phyloP scores from a whole-genome alignment of 805 yeast species.

The Myxozyma monticola region DNA sequence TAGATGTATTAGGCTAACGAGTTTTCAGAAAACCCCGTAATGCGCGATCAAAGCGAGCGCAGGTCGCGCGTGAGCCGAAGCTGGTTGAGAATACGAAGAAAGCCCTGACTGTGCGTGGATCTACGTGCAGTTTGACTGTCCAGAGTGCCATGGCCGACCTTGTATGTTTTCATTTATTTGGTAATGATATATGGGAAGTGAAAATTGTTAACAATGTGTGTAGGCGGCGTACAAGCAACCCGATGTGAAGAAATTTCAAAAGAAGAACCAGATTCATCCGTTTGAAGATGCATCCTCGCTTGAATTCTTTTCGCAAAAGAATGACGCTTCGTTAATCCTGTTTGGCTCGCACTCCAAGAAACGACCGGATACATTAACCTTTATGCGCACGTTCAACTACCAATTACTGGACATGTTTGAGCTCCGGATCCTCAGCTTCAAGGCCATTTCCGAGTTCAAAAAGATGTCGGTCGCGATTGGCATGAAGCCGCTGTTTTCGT shows the following conservation, averaged over 20 bases:
- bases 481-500: conserved; percentile 88
- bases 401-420: conserved; percentile 94
- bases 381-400: conserved; percentile 84
- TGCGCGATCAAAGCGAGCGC: conserved; percentile 92
- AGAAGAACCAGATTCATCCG: conserved; percentile 86
- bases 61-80: conserved; percentile 85
- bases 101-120: conserved; percentile 90
- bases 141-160: conserved; percentile 90
- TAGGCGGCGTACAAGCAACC: conserved; percentile 66
- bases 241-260: conserved; percentile 76
- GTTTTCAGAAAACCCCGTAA: conserved; percentile 72
- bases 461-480: conserved; percentile 74
- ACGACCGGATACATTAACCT: conserved; percentile 87
- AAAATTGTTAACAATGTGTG: not conserved
- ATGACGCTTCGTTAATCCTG: conserved; percentile 83
- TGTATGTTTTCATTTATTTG: conserved; percentile 13
- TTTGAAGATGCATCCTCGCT: conserved; percentile 84
- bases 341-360: conserved; percentile 80
- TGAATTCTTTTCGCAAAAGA: conserved; percentile 93
- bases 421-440: conserved; percentile 65
- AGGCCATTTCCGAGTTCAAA: conserved; percentile 74
- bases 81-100: conserved; percentile 84
- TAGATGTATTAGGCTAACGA: not conserved
- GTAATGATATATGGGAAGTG: not conserved
- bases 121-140: conserved; percentile 70